Percentiles rank a stretch among this genome's conserved stretches.
Conservation (phyloP, 2,329 filamentous ascomycete genomes). For the Ascochyta fabae region DNA sequence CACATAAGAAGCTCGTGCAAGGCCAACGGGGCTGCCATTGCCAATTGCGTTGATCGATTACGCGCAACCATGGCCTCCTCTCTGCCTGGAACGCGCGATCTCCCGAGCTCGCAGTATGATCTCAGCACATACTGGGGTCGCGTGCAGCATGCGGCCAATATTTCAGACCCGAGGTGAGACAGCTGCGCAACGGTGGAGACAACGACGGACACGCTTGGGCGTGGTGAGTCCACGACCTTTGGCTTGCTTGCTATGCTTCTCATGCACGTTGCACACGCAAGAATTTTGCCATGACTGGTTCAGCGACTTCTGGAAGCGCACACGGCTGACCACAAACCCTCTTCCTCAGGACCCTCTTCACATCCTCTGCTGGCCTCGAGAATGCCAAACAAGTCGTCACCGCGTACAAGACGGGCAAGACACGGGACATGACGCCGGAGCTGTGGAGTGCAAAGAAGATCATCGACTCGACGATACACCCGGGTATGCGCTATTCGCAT, state of each 20-base stretch:
- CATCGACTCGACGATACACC: conserved; percentile 94
- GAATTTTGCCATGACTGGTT: neutral
- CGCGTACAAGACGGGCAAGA: conserved; percentile 84
- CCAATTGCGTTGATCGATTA: neutral
- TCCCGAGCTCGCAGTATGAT: conserved; percentile 92
- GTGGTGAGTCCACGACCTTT: conserved; percentile 49
- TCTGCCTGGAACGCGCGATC: conserved; percentile 72
- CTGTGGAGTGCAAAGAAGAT: conserved; percentile 97
- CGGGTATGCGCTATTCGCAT: conserved; percentile 65
- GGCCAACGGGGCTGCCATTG: conserved; percentile 2
- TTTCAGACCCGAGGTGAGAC: conserved; percentile 93
- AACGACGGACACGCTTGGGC: conserved; percentile 17
- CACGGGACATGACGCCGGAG: conserved; percentile 82
- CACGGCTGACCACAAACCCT: conserved; percentile 24
- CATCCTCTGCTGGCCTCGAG: conserved; percentile 78
- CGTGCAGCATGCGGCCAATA: conserved; percentile 84
- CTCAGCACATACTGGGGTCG: conserved; percentile 93
- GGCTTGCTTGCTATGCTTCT: conserved; percentile 15
- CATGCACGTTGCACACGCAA: neutral
- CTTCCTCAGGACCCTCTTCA: conserved; percentile 77
- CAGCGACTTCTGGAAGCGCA: neutral
- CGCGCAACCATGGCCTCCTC: conserved; percentile 63
- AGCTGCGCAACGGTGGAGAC: conserved; percentile 21
- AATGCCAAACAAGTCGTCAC: conserved; percentile 82
- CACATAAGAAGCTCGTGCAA: neutral